These are phyloP conservation scores for Termitomyces sp. DNA, from an alignment of 768 basidiomycete genomes.

Conservation along the genomic window DNA sequence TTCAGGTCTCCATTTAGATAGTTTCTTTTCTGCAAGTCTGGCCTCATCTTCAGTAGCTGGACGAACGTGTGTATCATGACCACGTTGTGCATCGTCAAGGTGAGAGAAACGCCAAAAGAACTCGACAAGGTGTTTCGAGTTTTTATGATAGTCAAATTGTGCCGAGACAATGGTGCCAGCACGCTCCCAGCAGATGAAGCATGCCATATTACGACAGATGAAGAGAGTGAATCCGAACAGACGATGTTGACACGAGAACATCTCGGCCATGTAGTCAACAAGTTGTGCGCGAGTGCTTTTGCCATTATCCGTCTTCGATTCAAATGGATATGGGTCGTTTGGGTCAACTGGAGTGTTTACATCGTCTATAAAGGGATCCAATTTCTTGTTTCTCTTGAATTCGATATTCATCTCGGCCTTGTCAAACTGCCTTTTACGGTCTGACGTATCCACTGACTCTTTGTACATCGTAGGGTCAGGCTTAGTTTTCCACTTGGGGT, in stretches of 20 bases:
- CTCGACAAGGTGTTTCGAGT: neutral
- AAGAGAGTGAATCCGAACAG: neutral
- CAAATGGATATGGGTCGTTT: neutral
- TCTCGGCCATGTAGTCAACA: neutral
- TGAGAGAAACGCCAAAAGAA: constrained; percentile 7
- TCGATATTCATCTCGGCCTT: too few species aligned
- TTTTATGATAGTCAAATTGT: neutral
- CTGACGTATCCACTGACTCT: too few species aligned
- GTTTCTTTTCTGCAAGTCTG: neutral
- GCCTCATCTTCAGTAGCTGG: constrained; percentile 6
- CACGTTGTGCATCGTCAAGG: constrained; percentile 13
- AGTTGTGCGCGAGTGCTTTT: neutral
- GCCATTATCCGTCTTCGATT: neutral
- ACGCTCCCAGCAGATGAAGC: constrained; percentile 6
- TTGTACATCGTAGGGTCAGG: too few species aligned
- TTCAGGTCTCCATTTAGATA: neutral
- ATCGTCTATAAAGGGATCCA: too few species aligned
- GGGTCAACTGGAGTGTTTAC: too few species aligned
- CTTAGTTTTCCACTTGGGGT: too few species aligned
- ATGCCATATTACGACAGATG: neutral
- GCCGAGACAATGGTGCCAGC: neutral
- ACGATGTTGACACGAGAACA: constrained; percentile 2
- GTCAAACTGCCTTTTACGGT: too few species aligned
- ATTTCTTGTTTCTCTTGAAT: too few species aligned
- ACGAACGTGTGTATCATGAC: constrained; percentile 23